These are phyloP conservation scores for Fusarium sp. DNA, from an alignment of 2,329 filamentous ascomycete genomes.

Conservation along the genomic window DNA sequence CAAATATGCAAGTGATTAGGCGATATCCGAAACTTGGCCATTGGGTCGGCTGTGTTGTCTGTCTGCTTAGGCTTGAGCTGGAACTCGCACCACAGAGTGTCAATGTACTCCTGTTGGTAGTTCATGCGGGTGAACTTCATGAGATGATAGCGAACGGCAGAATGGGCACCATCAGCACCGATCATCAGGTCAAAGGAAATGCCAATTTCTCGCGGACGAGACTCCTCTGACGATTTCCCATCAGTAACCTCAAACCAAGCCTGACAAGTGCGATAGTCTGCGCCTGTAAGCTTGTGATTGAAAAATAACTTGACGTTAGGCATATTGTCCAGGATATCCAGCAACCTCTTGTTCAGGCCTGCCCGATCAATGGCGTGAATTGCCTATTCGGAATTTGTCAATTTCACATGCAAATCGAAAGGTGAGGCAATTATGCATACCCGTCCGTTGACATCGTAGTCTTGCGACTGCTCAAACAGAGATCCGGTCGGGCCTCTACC, in stretches of 20 bases:
- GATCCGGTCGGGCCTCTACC: slow-evolving; percentile 73
- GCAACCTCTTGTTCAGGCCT: slow-evolving; percentile 82
- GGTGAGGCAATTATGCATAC: slow-evolving; percentile 63
- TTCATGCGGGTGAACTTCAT: slow-evolving; percentile 96
- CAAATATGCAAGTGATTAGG: slow-evolving; percentile 97
- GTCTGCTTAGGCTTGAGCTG: slow-evolving; percentile 72
- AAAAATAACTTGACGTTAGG: slow-evolving; percentile 94
- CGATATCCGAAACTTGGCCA: slow-evolving; percentile 78
- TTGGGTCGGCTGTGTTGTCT: slow-evolving; percentile 47
- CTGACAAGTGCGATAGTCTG: slow-evolving; percentile 81
- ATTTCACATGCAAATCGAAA: not conserved
- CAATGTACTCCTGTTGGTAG: slow-evolving; percentile 94
- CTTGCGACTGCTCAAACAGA: slow-evolving; percentile 84
- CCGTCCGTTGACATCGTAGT: slow-evolving; percentile 89
- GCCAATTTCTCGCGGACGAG: slow-evolving; percentile 78
- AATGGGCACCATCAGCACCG: slow-evolving; percentile 95
- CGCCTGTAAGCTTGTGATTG: slow-evolving; percentile 91
- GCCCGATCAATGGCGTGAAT: slow-evolving; percentile 90
- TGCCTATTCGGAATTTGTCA: slow-evolving; percentile 63
- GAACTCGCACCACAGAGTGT: slow-evolving; percentile 98
- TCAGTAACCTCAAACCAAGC: slow-evolving; percentile 85
- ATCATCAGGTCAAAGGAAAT: slow-evolving; percentile 93
- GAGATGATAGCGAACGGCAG: slow-evolving; percentile 88
- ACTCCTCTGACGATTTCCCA: slow-evolving; percentile 51
- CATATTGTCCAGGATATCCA: slow-evolving; percentile 85